Conservation (phyloP, 2,329 filamentous ascomycete genomes). For the Sphaerulina vaccinii region DNA sequence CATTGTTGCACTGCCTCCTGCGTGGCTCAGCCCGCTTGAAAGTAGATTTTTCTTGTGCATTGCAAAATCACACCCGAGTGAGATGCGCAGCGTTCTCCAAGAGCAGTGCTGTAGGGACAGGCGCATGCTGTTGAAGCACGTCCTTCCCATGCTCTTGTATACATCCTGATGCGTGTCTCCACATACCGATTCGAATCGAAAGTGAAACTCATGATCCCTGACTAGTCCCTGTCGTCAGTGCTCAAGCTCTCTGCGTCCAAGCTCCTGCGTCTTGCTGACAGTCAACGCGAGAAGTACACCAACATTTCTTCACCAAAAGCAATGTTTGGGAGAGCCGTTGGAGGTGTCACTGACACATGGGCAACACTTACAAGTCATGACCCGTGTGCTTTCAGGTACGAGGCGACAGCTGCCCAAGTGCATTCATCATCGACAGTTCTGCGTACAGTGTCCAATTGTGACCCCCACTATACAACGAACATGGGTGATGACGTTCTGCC, state of each 20-base stretch:
- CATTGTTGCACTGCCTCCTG: conserved; percentile 15
- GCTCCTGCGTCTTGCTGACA: neutral
- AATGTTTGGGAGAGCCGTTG: neutral
- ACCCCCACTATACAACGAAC: conserved; percentile 1
- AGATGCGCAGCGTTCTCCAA: too few species aligned
- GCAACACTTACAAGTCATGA: conserved; percentile 8
- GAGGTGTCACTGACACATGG: conserved; percentile 9
- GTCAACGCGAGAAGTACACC: neutral
- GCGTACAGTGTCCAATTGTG: too few species aligned
- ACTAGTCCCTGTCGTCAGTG: too few species aligned
- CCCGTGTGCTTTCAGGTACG: neutral
- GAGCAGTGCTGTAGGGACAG: too few species aligned
- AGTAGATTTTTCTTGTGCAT: too few species aligned
- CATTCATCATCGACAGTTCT: too few species aligned
- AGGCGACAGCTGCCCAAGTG: neutral
- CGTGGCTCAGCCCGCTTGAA: conserved; percentile 7
- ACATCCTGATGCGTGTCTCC: too few species aligned
- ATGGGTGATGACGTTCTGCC: conserved; percentile 7
- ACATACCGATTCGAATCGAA: too few species aligned
- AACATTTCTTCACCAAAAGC: neutral
- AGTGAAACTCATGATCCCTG: too few species aligned
- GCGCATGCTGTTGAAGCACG: too few species aligned
- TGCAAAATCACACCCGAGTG: too few species aligned
- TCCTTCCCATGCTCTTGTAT: too few species aligned
- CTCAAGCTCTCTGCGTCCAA: neutral